A percentile compares a stretch with the other conserved stretches of the same genome.
These are phyloP conservation scores for Yamadazyma dendronema DNA, from an alignment of 1,139 yeast species.

Conservation along the genomic window DNA sequence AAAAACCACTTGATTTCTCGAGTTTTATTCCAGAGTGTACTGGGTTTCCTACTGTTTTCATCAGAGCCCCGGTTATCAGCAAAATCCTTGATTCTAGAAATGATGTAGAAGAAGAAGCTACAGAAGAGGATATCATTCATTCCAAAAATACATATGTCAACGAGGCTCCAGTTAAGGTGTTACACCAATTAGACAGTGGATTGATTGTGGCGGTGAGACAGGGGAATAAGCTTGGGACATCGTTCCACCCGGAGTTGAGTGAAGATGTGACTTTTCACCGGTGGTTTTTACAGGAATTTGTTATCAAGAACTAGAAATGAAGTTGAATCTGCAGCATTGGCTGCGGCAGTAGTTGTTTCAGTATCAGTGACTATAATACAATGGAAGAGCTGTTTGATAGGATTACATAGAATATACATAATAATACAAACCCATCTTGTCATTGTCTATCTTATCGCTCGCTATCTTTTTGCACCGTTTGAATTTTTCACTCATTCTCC, in stretches of 20 bases:
- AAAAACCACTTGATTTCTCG: slow-evolving; percentile 46
- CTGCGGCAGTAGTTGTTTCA: too few species aligned
- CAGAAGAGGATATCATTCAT: slow-evolving; percentile 22
- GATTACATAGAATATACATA: background rate
- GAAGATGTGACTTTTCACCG: slow-evolving; percentile 61
- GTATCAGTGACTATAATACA: too few species aligned
- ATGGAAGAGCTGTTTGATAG: too few species aligned
- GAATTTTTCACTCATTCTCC: too few species aligned
- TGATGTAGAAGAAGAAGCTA: slow-evolving; percentile 14
- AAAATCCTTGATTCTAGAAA: slow-evolving; percentile 19
- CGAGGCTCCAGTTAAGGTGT: slow-evolving; percentile 36
- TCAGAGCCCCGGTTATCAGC: slow-evolving; percentile 75
- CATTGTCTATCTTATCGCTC: too few species aligned
- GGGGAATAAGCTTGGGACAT: slow-evolving; percentile 66
- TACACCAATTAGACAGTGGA: slow-evolving; percentile 39
- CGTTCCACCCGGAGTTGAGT: slow-evolving; percentile 80
- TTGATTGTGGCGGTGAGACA: slow-evolving; percentile 73
- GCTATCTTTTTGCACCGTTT: too few species aligned
- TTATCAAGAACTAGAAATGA: slow-evolving; percentile 16
- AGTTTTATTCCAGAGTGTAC: slow-evolving; percentile 40
- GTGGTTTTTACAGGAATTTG: slow-evolving; percentile 67
- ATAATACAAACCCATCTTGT: background rate
- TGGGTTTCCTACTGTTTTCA: slow-evolving; percentile 62
- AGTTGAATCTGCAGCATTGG: too few species aligned
- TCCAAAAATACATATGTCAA: slow-evolving; percentile 28